These are phyloP conservation scores for Xylaria hypoxylon DNA, from an alignment of 2,329 filamentous ascomycete genomes.

Conservation along the genomic window DNA sequence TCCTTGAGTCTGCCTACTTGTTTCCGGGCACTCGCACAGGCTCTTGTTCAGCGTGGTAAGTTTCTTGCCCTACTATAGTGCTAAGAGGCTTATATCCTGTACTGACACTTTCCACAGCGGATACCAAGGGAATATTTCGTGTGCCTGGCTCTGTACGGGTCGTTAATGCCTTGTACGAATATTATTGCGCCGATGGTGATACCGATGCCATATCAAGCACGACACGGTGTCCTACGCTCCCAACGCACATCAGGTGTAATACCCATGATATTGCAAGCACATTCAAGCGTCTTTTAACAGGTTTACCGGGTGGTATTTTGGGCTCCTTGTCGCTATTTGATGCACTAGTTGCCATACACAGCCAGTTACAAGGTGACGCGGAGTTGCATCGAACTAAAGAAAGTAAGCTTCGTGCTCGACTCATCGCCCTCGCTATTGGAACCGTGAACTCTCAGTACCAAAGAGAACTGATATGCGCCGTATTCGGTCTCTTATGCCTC, in stretches of 20 bases:
- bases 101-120: slow-evolving; percentile 48
- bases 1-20: slow-evolving; percentile 72
- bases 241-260: slow-evolving; percentile 68
- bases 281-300: slow-evolving; percentile 73
- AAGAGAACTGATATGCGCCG: slow-evolving; percentile 73
- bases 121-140: slow-evolving; percentile 71
- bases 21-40: slow-evolving; percentile 73
- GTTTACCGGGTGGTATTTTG: slow-evolving; percentile 73
- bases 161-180: slow-evolving; percentile 70
- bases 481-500: slow-evolving; percentile 73
- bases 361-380: slow-evolving; percentile 63
- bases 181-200: slow-evolving; percentile 68
- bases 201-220: slow-evolving; percentile 66
- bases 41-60: slow-evolving; percentile 70
- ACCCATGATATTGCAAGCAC: slow-evolving; percentile 75
- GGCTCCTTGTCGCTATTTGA: slow-evolving; percentile 72
- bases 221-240: slow-evolving; percentile 69
- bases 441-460: slow-evolving; percentile 70
- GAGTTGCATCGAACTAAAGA: slow-evolving; percentile 66
- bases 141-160: slow-evolving; percentile 69
- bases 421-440: slow-evolving; percentile 72
- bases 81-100: background rate
- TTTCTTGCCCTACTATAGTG: background rate
- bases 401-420: slow-evolving; percentile 68
- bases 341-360: slow-evolving; percentile 70